Evolutionary conservation across 306 rosid genomes (phyloP).

Genomic region (Castanopsis chinensis): DNA sequence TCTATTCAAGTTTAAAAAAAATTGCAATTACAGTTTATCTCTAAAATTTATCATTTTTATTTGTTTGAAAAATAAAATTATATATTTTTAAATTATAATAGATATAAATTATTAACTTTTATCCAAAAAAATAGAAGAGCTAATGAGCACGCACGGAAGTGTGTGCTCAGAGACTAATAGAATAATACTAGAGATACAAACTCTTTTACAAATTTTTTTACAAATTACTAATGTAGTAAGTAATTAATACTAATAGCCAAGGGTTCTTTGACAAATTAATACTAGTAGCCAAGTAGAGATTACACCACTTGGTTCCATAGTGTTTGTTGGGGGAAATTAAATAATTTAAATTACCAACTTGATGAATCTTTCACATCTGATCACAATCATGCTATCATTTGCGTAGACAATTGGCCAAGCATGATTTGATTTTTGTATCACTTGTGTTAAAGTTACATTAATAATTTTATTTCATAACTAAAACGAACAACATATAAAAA

Average conservation of each 20-base stretch:
- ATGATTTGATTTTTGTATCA: neutral
- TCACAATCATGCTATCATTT: neutral
- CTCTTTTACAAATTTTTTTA: too few relatives aligned
- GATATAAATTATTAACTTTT: too few relatives aligned
- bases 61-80: too few relatives aligned
- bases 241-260: neutral
- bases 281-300: neutral
- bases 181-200: too few relatives aligned
- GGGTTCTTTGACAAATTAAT: neutral
- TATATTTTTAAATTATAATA: too few relatives aligned
- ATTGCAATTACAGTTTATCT: too few relatives aligned
- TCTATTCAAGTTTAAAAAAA: too few relatives aligned
- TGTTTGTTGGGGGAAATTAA: neutral
- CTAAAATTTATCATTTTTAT: too few relatives aligned
- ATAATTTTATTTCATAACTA: too few relatives aligned
- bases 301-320: neutral
- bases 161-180: too few relatives aligned
- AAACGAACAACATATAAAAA: neutral
- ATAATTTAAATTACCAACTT: neutral
- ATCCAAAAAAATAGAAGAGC: too few relatives aligned
- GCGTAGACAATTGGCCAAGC: slow-evolving; percentile 2
- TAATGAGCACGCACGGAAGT: too few relatives aligned
- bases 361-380: neutral
- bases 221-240: fast-evolving
- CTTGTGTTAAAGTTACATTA: neutral